Percentiles rank a stretch among this genome's conserved stretches.
Evolutionary conservation across 805 yeast genomes (phyloP).

Genomic region (Zygotorulaspora danielsina): DNA sequence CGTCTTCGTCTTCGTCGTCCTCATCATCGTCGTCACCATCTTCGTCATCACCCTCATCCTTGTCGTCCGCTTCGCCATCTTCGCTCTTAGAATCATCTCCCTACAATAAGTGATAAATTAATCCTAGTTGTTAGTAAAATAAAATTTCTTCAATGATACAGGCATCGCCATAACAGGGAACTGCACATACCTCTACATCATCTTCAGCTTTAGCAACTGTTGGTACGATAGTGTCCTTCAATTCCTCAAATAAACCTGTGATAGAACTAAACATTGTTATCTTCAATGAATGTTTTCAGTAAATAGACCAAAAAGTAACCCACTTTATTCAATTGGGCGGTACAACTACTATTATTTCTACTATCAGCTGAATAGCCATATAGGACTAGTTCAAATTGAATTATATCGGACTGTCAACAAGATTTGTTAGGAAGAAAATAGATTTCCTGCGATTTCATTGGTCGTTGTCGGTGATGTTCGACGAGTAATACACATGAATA

Average conservation of each 20-base stretch:
- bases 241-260: constrained; percentile 48
- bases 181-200: constrained; percentile 27
- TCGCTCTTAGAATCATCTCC: no score
- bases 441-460: constrained; percentile 11
- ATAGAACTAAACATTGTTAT: constrained; percentile 36
- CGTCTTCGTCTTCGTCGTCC: constrained; percentile 62
- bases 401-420: constrained; percentile 4
- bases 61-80: no score
- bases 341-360: background rate
- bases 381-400: background rate
- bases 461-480: background rate
- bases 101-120: constrained; percentile 22
- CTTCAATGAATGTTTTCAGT: background rate
- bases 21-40: constrained; percentile 39
- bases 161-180: background rate
- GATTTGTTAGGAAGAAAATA: background rate
- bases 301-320: background rate
- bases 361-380: background rate
- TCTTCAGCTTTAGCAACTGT: constrained; percentile 77
- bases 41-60: constrained; percentile 35
- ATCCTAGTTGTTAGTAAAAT: constrained; percentile 10
- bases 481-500: no score
- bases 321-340: background rate
- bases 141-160: background rate
- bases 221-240: constrained; percentile 77